Base-by-base conservation (phyloP, 139 green algal species). In the Chlorella vulgaris region DNA sequence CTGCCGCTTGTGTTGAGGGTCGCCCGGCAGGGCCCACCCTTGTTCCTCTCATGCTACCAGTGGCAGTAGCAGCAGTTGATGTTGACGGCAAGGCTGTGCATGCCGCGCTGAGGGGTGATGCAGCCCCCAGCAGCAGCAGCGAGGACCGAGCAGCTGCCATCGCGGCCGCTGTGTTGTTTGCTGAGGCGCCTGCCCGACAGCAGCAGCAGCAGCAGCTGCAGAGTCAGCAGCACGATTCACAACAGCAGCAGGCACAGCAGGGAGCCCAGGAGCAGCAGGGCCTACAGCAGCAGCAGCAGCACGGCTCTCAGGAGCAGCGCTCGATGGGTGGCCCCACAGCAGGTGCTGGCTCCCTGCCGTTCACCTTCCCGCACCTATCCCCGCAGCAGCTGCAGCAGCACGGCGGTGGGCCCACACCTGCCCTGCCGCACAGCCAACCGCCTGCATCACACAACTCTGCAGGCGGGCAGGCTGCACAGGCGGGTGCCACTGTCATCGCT, bases 51-150 rank as follows among this genome's bases (percentile, higher is more conserved):
- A n/a, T n/a, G n/a, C n/a, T n/a, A n/a, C n/a, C n/a, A n/a, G 15
- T 15, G 31, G 33, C 63, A 10, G 63, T 33, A 15, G 63, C 31
- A 35, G 35, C 7, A 7, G 36, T 0, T 24, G 35, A 7, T 19
- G 35, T 7, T n/a, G n/a, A n/a, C n/a, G 18, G 19, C 36, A 31
- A 22, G 7, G 58, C 58, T 15, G 22, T 71, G 58, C 74, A 62
- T 15, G 33, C 58, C 0, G 74, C 55, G 58, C 58, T 80, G 74
- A 31, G 74, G n/a, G 74, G 74, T 13, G 74, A 80, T 42, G 74
- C 74, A 1, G 74, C 74, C 3, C 74, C 74, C 29, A 80, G 74
- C 74, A 80, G 26, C 36, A 80, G 74, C 74, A 80, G 74, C n/a
- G 74, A 80, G 18, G 74, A 80, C 36, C 58, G 38, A 5, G 15